Percentiles rank a stretch among this genome's conserved stretches.
These are phyloP conservation scores for Harringtonia lauricola DNA, from an alignment of 2,329 filamentous ascomycete species.

Conservation along the genomic window DNA sequence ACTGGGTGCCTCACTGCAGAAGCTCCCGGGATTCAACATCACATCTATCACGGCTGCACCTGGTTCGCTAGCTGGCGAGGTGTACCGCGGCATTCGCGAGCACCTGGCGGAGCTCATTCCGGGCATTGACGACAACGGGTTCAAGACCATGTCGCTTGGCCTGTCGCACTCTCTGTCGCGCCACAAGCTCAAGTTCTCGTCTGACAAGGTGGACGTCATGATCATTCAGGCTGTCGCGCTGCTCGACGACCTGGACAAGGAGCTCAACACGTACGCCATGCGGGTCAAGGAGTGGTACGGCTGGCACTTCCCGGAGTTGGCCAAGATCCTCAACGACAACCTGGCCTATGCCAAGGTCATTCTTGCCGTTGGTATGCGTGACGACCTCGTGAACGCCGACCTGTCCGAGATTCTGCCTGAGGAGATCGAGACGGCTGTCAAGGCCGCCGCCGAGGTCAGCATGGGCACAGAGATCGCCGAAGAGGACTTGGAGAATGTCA, in stretches of 20 bases:
- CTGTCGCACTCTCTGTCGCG: slow-evolving; percentile 93
- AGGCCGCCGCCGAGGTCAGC: slow-evolving; percentile 88
- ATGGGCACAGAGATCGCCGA: slow-evolving; percentile 97
- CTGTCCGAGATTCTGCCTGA: slow-evolving; percentile 88
- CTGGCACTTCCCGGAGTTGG: slow-evolving; percentile 98
- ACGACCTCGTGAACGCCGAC: slow-evolving; percentile 64
- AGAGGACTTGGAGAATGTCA: slow-evolving; percentile 88
- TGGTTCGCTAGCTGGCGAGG: slow-evolving; percentile 71
- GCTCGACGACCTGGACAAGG: slow-evolving; percentile 94
- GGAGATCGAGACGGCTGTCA: slow-evolving; percentile 84
- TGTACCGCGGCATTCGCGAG: slow-evolving; percentile 90
- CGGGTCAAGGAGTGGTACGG: slow-evolving; percentile 99
- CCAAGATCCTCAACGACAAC: slow-evolving; percentile 95
- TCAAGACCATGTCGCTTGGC: slow-evolving; percentile 91
- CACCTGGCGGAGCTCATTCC: slow-evolving; percentile 86
- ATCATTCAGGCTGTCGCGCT: slow-evolving; percentile 94
- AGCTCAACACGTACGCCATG: slow-evolving; percentile 98
- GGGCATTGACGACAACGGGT: slow-evolving; percentile 71
- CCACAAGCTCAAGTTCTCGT: slow-evolving; percentile 97
- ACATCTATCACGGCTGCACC: slow-evolving; percentile 69
- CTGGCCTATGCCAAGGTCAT: slow-evolving; percentile 86
- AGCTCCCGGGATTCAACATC: slow-evolving; percentile 79
- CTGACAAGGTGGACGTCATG: slow-evolving; percentile 99
- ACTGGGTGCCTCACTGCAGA: slow-evolving; percentile 82
- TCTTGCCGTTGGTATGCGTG: slow-evolving; percentile 77